A percentile compares a stretch with the other conserved stretches of the same genome.
Conservation (phyloP, 768 basidiomycete species). For the Russula brevipes region DNA sequence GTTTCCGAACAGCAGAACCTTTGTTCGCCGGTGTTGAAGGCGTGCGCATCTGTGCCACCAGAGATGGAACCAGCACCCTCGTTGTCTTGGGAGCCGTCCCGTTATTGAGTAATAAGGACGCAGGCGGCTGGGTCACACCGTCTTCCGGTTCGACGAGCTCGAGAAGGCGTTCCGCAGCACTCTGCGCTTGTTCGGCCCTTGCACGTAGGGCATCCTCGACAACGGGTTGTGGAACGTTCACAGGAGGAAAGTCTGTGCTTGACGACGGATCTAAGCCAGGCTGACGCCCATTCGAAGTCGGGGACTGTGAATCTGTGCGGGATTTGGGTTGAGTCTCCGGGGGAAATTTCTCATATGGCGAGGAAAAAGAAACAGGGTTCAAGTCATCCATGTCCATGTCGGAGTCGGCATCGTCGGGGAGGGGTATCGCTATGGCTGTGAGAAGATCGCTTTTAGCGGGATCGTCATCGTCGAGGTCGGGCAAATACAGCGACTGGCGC, state of each 20-base stretch:
- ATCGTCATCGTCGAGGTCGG: conserved; percentile 44
- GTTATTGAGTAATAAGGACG: conserved; percentile 22
- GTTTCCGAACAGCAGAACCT: conserved; percentile 54
- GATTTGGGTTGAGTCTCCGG: conserved; percentile 34
- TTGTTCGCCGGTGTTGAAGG: conserved; percentile 66
- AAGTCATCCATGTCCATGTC: conserved; percentile 52
- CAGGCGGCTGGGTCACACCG: conserved; percentile 30
- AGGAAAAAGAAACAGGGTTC: conserved; percentile 68
- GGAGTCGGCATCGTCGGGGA: conserved; percentile 68
- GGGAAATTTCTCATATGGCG: conserved; percentile 52
- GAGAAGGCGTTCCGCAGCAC: conserved; percentile 80
- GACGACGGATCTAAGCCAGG: conserved; percentile 51
- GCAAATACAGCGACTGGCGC: conserved; percentile 30
- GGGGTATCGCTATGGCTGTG: conserved; percentile 65
- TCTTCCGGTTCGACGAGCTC: conserved; percentile 83
- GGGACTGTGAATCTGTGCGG: conserved; percentile 47
- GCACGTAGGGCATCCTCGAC: conserved; percentile 84
- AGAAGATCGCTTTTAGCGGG: conserved; percentile 43
- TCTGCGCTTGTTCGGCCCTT: conserved; percentile 89
- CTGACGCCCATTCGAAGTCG: conserved; percentile 44
- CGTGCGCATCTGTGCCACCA: conserved; percentile 31
- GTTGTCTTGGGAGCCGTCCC: conserved; percentile 38
- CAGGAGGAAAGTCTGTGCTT: conserved; percentile 43
- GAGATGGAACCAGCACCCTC: conserved; percentile 37
- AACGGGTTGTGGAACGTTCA: conserved; percentile 45